Percentiles rank a stretch among this genome's conserved stretches.
Conservation (phyloP, 129 eudicot genomes). For the Gnaphalium uliginosum region DNA sequence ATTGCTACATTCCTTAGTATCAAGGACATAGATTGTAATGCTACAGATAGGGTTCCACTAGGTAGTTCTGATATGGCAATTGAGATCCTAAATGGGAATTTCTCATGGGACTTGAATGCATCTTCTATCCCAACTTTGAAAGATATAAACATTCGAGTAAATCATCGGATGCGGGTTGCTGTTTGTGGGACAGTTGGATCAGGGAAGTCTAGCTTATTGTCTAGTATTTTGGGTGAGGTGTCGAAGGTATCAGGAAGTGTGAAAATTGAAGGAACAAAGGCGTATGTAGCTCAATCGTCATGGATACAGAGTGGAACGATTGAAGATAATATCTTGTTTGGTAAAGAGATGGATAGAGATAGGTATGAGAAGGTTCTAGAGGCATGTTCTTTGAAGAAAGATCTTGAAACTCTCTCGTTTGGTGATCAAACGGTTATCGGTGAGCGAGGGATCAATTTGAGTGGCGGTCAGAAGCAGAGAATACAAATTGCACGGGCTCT, state of each 20-base stretch:
- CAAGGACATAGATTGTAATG: slow-evolving; percentile 54
- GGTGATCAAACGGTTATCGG: slow-evolving; percentile 49
- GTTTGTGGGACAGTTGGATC: slow-evolving; percentile 51
- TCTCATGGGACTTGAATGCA: slow-evolving; percentile 34
- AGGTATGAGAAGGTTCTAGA: slow-evolving; percentile 39
- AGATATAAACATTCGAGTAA: slow-evolving; percentile 29
- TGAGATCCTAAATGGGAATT: slow-evolving; percentile 51
- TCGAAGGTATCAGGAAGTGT: slow-evolving; percentile 36
- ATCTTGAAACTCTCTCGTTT: slow-evolving; percentile 43
- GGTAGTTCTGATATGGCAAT: slow-evolving; percentile 45
- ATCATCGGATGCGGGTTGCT: slow-evolving; percentile 35
- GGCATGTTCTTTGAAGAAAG: slow-evolving; percentile 43
- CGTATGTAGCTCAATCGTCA: slow-evolving; percentile 51
- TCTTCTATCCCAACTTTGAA: slow-evolving; percentile 28
- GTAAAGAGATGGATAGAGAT: slow-evolving; percentile 33
- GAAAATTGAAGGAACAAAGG: slow-evolving; percentile 39
- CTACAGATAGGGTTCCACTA: slow-evolving; percentile 49
- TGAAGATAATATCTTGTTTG: slow-evolving; percentile 50
- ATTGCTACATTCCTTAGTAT: slow-evolving; percentile 63
- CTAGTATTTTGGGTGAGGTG: slow-evolving; percentile 42
- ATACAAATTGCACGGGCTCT: slow-evolving; percentile 55
- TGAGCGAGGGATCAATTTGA: slow-evolving; percentile 45
- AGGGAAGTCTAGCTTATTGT: slow-evolving; percentile 42
- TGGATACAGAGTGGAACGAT: slow-evolving; percentile 56
- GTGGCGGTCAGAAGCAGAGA: slow-evolving; percentile 53